Percentiles rank a stretch among this genome's conserved stretches.
phyloP scores from a whole-genome alignment of 2,329 filamentous ascomycete species.

The Plectosphaerella cucumerina region DNA sequence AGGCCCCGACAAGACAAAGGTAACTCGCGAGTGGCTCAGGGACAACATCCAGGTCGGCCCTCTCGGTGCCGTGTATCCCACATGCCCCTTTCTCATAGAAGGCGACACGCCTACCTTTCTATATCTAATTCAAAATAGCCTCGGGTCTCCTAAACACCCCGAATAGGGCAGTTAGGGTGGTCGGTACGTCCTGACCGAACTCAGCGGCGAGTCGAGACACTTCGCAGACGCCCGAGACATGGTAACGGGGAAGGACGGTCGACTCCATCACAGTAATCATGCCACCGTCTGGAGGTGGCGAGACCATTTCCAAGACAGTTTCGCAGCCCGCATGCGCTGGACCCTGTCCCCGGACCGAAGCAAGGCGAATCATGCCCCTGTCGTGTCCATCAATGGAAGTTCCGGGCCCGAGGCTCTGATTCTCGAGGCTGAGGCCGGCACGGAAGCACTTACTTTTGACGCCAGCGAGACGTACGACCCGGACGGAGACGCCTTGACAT shows the following conservation, averaged over 20 bases:
- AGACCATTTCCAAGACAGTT: conserved; percentile 32
- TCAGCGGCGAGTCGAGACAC: conserved; percentile 5
- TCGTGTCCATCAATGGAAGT: conserved; percentile 35
- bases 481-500: conserved; percentile 34
- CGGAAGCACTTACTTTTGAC: conserved; percentile 32
- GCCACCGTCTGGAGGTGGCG: conserved; percentile 37
- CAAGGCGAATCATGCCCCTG: conserved; percentile 40
- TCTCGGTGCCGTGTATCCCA: conserved; percentile 37
- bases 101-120: conserved; percentile 43
- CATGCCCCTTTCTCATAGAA: conserved; percentile 47
- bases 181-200: conserved; percentile 25
- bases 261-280: conserved; percentile 16
- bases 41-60: conserved; percentile 45
- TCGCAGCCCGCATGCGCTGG: conserved; percentile 35
- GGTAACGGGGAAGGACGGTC: conserved; percentile 19
- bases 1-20: conserved; percentile 20
- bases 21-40: conserved; percentile 46
- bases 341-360: conserved; percentile 17
- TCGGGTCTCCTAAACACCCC: conserved; percentile 41
- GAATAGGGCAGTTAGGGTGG: conserved; percentile 46
- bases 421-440: conserved; percentile 31
- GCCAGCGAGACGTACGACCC: conserved; percentile 41
- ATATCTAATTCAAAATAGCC: conserved; percentile 40
- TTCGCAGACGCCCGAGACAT: conserved; percentile 21
- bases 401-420: conserved; percentile 29